A percentile compares a stretch with the other conserved stretches of the same genome.
phyloP scores from a whole-genome alignment of 139 green algal species.

The Pycnococcus provasolii region DNA sequence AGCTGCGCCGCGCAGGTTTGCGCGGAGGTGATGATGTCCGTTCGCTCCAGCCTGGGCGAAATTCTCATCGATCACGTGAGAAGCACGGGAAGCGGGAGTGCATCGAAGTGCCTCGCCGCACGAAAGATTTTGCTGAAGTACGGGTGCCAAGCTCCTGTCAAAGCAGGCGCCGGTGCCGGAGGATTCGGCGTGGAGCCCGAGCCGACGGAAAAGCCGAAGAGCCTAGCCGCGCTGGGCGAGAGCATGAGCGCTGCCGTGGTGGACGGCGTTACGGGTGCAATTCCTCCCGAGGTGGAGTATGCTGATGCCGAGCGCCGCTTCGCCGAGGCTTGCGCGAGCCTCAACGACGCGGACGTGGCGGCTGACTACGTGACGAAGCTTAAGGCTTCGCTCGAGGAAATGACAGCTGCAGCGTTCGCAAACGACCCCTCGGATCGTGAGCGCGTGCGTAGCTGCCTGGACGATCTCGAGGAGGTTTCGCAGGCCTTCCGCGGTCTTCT shows the following conservation, averaged over 20 bases:
- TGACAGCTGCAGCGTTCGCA: conserved; percentile 4
- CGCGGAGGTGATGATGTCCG: neutral
- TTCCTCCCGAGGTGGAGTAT: neutral
- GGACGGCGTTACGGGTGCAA: neutral
- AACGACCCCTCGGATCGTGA: neutral
- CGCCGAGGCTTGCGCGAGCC: neutral
- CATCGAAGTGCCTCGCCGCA: neutral
- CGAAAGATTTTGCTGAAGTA: neutral
- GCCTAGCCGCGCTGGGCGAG: neutral
- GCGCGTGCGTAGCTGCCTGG: neutral
- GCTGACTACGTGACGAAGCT: conserved; percentile 59
- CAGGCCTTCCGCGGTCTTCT: neutral
- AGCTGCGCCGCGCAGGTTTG: conserved; percentile 15
- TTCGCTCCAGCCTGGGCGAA: no score
- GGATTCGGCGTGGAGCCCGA: conserved; percentile 3
- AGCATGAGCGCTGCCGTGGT: neutral
- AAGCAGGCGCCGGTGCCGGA: conserved; percentile 4
- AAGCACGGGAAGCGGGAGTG: neutral
- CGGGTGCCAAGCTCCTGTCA: conserved; percentile 25
- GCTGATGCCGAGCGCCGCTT: neutral
- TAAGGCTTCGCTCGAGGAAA: conserved; percentile 59
- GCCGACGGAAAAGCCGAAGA: neutral
- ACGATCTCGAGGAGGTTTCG: neutral
- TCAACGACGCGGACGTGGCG: conserved; percentile 37
- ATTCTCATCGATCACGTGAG: neutral